Evolutionary conservation across 164 flowering plant genomes (phyloP).

Genomic region (Annona squamosa): DNA sequence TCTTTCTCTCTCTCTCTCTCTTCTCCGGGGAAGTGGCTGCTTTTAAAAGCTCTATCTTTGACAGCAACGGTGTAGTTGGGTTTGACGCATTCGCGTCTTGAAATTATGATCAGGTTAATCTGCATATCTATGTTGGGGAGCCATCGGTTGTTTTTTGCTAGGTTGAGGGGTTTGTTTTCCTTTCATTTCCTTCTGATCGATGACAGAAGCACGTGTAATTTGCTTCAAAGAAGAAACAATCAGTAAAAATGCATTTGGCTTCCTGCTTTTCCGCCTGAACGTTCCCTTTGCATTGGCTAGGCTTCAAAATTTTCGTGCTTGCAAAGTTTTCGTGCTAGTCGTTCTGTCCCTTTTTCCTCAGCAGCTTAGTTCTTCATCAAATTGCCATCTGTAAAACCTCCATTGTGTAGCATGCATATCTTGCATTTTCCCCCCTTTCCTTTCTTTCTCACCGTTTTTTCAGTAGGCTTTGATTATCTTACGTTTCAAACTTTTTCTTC

Average conservation of each 20-base stretch:
- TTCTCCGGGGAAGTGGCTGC: neutral
- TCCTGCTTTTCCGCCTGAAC: too few relatives aligned
- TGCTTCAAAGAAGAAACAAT: neutral
- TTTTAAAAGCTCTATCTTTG: neutral
- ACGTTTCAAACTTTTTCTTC: neutral
- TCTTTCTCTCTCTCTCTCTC: neutral
- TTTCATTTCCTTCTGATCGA: too few relatives aligned
- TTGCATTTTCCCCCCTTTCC: neutral
- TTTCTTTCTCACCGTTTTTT: neutral
- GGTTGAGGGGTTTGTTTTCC: too few relatives aligned
- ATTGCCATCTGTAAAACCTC: neutral
- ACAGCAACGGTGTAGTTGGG: neutral
- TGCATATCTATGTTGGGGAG: neutral
- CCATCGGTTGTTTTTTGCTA: too few relatives aligned
- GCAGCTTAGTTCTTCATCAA: neutral
- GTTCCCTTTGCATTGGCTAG: too few relatives aligned
- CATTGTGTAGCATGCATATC: neutral
- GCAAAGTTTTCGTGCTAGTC: neutral
- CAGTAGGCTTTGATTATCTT: neutral
- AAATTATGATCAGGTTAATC: neutral
- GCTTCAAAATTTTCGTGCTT: neutral
- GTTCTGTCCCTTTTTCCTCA: neutral
- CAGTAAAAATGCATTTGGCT: neutral
- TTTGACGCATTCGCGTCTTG: neutral
- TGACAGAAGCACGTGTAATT: neutral